Evolutionary conservation across 2,329 filamentous ascomycete species (phyloP).

Genomic region (Monosporascus sp.): DNA sequence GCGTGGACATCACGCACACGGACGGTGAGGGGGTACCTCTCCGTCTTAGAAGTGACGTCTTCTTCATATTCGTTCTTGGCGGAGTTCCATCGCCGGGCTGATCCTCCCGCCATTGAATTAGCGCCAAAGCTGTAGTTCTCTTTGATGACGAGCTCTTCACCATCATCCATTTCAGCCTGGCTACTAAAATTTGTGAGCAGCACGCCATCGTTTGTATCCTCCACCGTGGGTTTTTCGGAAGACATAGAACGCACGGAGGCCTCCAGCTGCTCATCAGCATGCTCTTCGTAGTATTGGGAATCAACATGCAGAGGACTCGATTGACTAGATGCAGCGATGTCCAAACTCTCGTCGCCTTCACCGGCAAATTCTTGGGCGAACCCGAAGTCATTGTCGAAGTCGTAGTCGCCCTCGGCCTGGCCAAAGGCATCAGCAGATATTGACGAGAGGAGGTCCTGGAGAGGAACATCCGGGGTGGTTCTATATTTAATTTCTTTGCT

Average conservation of each 20-base stretch:
- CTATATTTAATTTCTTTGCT: conserved; percentile 80
- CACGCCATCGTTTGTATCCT: conserved; percentile 41
- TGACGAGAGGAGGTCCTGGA: conserved; percentile 84
- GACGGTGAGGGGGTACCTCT: conserved; percentile 67
- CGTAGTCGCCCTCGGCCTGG: conserved; percentile 53
- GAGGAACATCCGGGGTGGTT: conserved; percentile 70
- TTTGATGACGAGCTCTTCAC: conserved; percentile 61
- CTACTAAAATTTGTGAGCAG: conserved; percentile 38
- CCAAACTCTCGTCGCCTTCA: conserved; percentile 33
- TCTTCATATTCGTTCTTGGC: conserved; percentile 67
- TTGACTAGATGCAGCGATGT: conserved; percentile 27
- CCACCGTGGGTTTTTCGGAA: conserved; percentile 33
- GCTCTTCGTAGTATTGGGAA: conserved; percentile 43
- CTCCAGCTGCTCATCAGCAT: conserved; percentile 41
- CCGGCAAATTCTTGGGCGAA: conserved; percentile 44
- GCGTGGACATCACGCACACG: conserved; percentile 81
- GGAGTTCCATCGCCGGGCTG: conserved; percentile 76
- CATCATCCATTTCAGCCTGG: conserved; percentile 39
- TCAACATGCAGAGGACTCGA: conserved; percentile 32
- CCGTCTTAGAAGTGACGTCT: conserved; percentile 54
- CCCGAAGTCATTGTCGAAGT: conserved; percentile 59
- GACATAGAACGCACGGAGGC: conserved; percentile 35
- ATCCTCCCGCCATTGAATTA: conserved; percentile 54
- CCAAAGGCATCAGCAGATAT: conserved; percentile 83
- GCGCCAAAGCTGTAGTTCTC: conserved; percentile 68